These are phyloP conservation scores for Populus pruinosa DNA, from an alignment of 345 rosid species.

Conservation along the genomic window DNA sequence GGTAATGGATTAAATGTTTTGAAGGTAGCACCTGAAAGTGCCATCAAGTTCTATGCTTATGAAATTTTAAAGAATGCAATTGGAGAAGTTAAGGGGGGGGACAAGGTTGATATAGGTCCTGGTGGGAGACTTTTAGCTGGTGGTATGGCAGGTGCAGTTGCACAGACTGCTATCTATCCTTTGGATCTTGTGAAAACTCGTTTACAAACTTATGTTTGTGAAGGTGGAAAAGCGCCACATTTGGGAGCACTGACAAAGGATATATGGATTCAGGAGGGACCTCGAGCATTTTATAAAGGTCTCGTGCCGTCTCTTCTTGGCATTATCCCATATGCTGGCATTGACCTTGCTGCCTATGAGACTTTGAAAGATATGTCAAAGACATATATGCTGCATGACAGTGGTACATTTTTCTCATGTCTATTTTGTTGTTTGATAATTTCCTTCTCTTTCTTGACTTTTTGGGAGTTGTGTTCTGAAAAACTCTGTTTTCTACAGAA, in stretches of 20 bases:
- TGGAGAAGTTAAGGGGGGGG: slow-evolving; percentile 46
- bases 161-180: slow-evolving; percentile 83
- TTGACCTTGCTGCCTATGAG: slow-evolving; percentile 92
- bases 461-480: neutral
- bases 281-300: slow-evolving; percentile 82
- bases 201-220: slow-evolving; percentile 65
- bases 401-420: slow-evolving; percentile 37
- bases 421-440: slow-evolving; percentile 3
- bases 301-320: slow-evolving; percentile 85
- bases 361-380: slow-evolving; percentile 76
- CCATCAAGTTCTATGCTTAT: slow-evolving; percentile 73
- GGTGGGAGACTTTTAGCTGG: slow-evolving; percentile 70
- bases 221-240: slow-evolving; percentile 60
- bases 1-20: slow-evolving; percentile 82
- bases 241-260: slow-evolving; percentile 56
- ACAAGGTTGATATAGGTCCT: slow-evolving; percentile 54
- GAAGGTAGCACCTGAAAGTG: slow-evolving; percentile 95
- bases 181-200: slow-evolving; percentile 93
- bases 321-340: slow-evolving; percentile 91
- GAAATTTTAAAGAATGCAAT: slow-evolving; percentile 67
- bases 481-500: slow-evolving; percentile 32
- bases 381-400: slow-evolving; percentile 62
- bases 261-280: slow-evolving; percentile 80
- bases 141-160: slow-evolving; percentile 91
- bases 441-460: slow-evolving; percentile 1